Base-by-base conservation (phyloP, 164 flowering plant genomes). In the Macadamia tetraphylla region DNA sequence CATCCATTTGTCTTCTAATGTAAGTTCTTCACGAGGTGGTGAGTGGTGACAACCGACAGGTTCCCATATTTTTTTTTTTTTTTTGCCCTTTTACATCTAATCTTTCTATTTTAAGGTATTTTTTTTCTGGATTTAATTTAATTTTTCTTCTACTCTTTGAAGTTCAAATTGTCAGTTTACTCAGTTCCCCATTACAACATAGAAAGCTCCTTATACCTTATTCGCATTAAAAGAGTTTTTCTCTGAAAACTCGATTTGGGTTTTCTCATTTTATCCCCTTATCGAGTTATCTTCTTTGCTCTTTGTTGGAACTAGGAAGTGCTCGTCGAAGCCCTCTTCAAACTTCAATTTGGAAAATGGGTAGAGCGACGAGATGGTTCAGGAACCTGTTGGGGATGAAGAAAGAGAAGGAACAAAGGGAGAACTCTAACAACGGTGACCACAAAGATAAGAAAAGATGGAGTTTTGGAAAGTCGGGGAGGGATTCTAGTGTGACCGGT, bases 281-380 rank as follows among this genome's bases (percentile, higher is more conserved):
- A 48, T 23, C 23, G 23, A 23, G 23, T 23, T 23, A 29, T 59
- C 44, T 6, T 43, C 44, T 43, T 32, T 35, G 49, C 60, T 49
- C 17, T 61, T 48, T 68, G 23, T n/a, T 12, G 69, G 23, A 23
- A 23, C 23, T 23, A 23, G 23, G 23, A 23, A 29, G 69, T 17
- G 6, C 52, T 56, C 13, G 6, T 35, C 66, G 31, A 51, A 73
- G 58, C 11, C 66, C 69, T 66, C 59, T 58, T 17, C 23, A 48
- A 6, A 30, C 30, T n/a, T 63, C 51, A 9, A 6, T 32, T 18
- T 23, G 63, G 71, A 69, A 77, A 35, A 91, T 92, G 98, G 98
- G 98, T n/a, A 83, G 80, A 76, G 91, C 92, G 63, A 72, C 87
- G 29, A 84, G 91, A 65, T 92, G 94, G 94, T 65, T 92, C 11